These are phyloP conservation scores for Jaltomata sinuosa DNA, from an alignment of 257 asterid genomes.

Conservation along the genomic window DNA sequence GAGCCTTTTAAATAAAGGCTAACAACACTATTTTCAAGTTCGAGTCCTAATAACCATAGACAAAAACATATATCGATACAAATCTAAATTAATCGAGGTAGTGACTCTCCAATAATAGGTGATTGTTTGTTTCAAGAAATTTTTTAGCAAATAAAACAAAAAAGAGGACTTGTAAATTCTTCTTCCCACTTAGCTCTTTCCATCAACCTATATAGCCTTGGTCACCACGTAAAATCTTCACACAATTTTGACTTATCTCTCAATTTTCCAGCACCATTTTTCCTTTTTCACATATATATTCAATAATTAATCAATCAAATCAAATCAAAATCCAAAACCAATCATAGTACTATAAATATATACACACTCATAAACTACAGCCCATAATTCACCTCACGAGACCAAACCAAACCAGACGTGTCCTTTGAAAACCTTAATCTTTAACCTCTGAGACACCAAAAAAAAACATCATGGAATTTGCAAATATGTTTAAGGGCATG, in stretches of 20 bases:
- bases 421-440: neutral
- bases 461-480: neutral
- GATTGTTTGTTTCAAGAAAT: neutral
- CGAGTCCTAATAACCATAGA: neutral
- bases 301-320: neutral
- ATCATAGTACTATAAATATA: neutral
- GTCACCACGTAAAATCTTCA: conserved; percentile 19
- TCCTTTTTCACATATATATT: neutral
- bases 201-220: conserved; percentile 15
- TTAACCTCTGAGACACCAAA: neutral
- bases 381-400: neutral
- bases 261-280: neutral
- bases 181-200: neutral
- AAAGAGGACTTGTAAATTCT: neutral
- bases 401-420: neutral
- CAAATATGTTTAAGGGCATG: conserved; percentile 8
- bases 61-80: neutral
- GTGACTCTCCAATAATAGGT: neutral
- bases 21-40: neutral
- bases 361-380: neutral
- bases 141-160: neutral
- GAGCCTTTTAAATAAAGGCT: too few species aligned
- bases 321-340: neutral
- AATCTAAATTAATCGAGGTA: neutral
- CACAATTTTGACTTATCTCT: neutral